A percentile compares a stretch with the other conserved stretches of the same genome.
Evolutionary conservation across 2,329 filamentous ascomycete genomes (phyloP).

Genomic region (Periconia macrospinosa): DNA sequence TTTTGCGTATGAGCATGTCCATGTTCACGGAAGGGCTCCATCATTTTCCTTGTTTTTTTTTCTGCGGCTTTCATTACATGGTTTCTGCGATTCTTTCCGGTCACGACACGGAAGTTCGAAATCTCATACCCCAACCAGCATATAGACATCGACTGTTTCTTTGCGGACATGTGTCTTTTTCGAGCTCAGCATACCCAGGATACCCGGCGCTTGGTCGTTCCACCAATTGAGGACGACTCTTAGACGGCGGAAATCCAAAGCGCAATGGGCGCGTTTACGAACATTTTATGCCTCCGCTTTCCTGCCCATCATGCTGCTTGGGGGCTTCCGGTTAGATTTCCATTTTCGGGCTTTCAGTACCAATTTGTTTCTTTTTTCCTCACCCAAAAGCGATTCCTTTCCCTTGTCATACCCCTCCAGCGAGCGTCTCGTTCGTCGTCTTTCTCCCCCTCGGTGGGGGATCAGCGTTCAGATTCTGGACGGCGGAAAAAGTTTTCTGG

Average conservation of each 20-base stretch:
- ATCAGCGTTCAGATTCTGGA: conserved; percentile 20
- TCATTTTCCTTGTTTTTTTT: conserved; percentile 23
- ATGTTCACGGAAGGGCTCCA: conserved; percentile 3
- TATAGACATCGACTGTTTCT: conserved; percentile 56
- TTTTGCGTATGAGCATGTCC: conserved; percentile 4
- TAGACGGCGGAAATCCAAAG: conserved; percentile 39
- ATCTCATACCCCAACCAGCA: conserved; percentile 53
- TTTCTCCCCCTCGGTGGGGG: conserved; percentile 25
- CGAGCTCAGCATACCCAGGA: conserved; percentile 43
- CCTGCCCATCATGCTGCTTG: conserved; percentile 44
- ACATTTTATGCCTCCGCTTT: conserved; percentile 43
- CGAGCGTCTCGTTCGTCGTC: conserved; percentile 28
- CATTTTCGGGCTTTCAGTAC: conserved; percentile 42
- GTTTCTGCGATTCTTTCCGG: conserved; percentile 38
- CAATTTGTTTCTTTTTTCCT: conserved; percentile 35
- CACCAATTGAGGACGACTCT: conserved; percentile 38
- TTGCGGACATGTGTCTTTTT: conserved; percentile 44
- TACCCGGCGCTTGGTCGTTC: conserved; percentile 35
- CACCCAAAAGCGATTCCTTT: conserved; percentile 46
- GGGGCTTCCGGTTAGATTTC: conserved; percentile 44
- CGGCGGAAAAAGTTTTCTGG: conserved; percentile 37
- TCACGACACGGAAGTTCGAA: conserved; percentile 44
- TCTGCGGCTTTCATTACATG: conserved; percentile 27
- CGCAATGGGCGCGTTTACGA: conserved; percentile 40
- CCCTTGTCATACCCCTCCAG: conserved; percentile 21